Conservation (phyloP, 2,329 filamentous ascomycete genomes). For the Gaeumannomyces sp. region DNA sequence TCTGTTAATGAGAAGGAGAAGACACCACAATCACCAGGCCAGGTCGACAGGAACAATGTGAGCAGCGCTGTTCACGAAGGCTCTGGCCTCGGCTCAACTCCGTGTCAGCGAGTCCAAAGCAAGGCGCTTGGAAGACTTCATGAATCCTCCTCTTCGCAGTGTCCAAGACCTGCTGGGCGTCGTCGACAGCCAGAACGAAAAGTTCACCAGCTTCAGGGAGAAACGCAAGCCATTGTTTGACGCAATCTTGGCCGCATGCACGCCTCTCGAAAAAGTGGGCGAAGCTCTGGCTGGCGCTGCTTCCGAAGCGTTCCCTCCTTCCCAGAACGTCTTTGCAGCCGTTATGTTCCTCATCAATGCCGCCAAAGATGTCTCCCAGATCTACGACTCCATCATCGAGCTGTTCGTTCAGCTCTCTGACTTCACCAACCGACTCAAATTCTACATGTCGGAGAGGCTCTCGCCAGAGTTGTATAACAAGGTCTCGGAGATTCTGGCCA, state of each 20-base stretch:
- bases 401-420: conserved; percentile 5
- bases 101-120: conserved; percentile 4
- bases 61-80: not conserved
- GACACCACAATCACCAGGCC: not conserved
- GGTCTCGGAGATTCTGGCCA: conserved; percentile 8
- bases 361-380: conserved; percentile 7
- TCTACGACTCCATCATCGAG: conserved; percentile 9
- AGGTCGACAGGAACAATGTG: conserved; percentile 1
- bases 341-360: conserved; percentile 9
- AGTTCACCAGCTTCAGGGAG: conserved; percentile 6
- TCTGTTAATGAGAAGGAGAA: not conserved
- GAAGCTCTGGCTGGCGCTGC: conserved; percentile 6
- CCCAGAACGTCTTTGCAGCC: conserved; percentile 9
- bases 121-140: not conserved
- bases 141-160: conserved; percentile 3
- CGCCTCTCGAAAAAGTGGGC: conserved; percentile 7
- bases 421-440: conserved; percentile 8
- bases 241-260: conserved; percentile 7
- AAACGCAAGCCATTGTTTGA: conserved; percentile 7
- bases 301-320: conserved; percentile 3
- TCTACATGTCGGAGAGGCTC: conserved; percentile 9
- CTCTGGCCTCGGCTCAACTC: conserved; percentile 8
- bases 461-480: conserved; percentile 7
- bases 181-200: conserved; percentile 4
- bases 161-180: conserved; percentile 6